These are phyloP conservation scores for Danielia oregonensis DNA, from an alignment of 805 yeast genomes.

Conservation along the genomic window DNA sequence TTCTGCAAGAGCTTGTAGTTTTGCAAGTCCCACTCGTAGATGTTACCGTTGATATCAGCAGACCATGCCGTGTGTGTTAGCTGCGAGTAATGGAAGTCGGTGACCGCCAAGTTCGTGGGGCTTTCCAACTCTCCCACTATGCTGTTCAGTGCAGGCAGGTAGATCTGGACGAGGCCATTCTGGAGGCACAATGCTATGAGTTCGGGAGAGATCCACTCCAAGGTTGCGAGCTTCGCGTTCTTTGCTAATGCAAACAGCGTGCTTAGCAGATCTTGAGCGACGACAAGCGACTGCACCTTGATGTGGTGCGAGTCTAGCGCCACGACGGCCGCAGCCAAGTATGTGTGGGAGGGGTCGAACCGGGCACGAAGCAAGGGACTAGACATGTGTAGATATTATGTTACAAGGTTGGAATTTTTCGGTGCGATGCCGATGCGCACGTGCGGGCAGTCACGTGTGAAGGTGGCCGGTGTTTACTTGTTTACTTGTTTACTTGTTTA, in stretches of 20 bases:
- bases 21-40: constrained; percentile 60
- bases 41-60: constrained; percentile 53
- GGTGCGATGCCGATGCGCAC: too few relatives aligned
- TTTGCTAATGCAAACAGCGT: constrained; percentile 52
- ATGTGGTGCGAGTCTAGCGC: constrained; percentile 71
- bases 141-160: constrained; percentile 63
- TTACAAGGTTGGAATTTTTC: neutral
- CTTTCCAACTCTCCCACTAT: constrained; percentile 50
- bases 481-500: too few relatives aligned
- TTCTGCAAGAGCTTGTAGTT: constrained; percentile 39
- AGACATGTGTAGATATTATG: constrained; percentile 4
- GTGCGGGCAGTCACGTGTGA: too few relatives aligned
- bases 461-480: too few relatives aligned
- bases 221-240: constrained; percentile 43
- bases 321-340: constrained; percentile 60
- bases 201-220: constrained; percentile 52
- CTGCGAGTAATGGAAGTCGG: constrained; percentile 45
- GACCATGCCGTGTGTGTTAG: constrained; percentile 50
- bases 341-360: constrained; percentile 62
- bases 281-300: constrained; percentile 51
- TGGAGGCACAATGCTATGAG: constrained; percentile 60
- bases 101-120: constrained; percentile 43
- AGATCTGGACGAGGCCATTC: constrained; percentile 60
- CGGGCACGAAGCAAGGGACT: constrained; percentile 38
- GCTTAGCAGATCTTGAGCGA: constrained; percentile 41